Conservation (phyloP, 1,284 basidiomycete genomes). For the Trichosporon ovoides region DNA sequence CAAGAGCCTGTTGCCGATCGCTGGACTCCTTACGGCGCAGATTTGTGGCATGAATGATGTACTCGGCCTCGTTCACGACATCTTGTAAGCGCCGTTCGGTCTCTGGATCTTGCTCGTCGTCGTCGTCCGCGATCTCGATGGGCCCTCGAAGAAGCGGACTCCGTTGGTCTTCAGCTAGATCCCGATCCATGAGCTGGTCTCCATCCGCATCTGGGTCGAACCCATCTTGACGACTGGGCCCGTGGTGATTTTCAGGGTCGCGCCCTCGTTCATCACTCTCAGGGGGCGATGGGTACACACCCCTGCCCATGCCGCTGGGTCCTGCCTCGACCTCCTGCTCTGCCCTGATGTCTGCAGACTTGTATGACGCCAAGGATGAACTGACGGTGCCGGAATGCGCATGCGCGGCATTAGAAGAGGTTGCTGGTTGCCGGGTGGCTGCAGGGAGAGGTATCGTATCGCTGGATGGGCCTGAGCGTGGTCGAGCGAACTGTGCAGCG, state of each 20-base stretch:
- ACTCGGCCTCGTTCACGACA: conserved; percentile 2
- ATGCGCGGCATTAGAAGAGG: not conserved
- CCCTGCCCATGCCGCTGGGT: conserved; percentile 3
- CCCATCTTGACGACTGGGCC: not conserved
- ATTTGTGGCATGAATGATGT: not conserved
- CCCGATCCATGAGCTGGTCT: not conserved
- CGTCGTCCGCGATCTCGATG: not conserved
- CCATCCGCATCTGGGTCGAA: not conserved
- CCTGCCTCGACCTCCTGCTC: not conserved
- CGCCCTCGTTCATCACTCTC: conserved; percentile 25
- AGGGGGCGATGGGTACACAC: conserved; percentile 22
- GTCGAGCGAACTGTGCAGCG: not conserved
- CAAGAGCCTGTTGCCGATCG: conserved; percentile 1
- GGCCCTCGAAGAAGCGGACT: not conserved
- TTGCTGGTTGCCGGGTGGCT: not conserved
- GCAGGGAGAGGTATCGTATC: not conserved
- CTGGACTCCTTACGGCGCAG: not conserved
- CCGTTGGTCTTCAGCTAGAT: not conserved
- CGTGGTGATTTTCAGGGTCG: not conserved
- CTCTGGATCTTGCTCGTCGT: conserved; percentile 2
- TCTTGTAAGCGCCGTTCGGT: not conserved
- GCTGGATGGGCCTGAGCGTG: not conserved
- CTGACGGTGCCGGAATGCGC: not conserved
- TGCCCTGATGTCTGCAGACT: not conserved
- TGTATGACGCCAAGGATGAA: not conserved